Evolutionary conservation across 352 stramenopile species (phyloP), one percentile per base, ranked within the genome.

Genomic region (Phytophthora tentaculata): DNA sequence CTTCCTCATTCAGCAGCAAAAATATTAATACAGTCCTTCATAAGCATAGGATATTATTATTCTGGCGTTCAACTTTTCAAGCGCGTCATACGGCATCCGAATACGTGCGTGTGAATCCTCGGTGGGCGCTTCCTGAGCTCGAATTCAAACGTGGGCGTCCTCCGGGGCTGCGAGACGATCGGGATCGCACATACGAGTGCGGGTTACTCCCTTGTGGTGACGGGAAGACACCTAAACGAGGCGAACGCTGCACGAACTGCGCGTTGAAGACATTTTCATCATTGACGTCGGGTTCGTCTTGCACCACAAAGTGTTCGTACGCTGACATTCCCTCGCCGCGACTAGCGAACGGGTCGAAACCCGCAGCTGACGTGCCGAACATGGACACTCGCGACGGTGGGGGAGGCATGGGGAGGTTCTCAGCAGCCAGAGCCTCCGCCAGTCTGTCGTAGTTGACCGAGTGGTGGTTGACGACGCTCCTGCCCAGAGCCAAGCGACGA

Each of bases 231-330:
- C 56, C 51, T 20, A 71, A 55, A 7, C 73, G 69, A 13, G 70
- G 64, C 20, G 76, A 81, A 23, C 70, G 76, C 28, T 67, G 58
- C 7, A 77, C 53, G 45, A 77, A 88, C 39, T 87, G 78, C 20
- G 73, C 67, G 47, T 81, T 77, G 50, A 87, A 87, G 26, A 86
- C 78, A 9, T 74, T 69, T 9, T 71, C 61, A 56, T 85, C 76
- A 26, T 60, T 57, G n/a, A 44, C 20, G 13, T 74, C 67, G 10
- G 67, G 56, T 7, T 83, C 73, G 19, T 83, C 74, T 45, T 87
- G 74, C 35, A 90, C 68, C 26, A 83, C 82, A 59, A 85, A 90
- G 74, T 89, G 75, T 56, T 90, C 80, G 60, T 90, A 90, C 9
- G 74, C 80, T 12, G 82, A 89, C 61, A 80, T 77, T 5, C 61